These are phyloP conservation scores for Saccharomyces uvarum DNA, from an alignment of 1,139 yeast genomes.

Conservation along the genomic window DNA sequence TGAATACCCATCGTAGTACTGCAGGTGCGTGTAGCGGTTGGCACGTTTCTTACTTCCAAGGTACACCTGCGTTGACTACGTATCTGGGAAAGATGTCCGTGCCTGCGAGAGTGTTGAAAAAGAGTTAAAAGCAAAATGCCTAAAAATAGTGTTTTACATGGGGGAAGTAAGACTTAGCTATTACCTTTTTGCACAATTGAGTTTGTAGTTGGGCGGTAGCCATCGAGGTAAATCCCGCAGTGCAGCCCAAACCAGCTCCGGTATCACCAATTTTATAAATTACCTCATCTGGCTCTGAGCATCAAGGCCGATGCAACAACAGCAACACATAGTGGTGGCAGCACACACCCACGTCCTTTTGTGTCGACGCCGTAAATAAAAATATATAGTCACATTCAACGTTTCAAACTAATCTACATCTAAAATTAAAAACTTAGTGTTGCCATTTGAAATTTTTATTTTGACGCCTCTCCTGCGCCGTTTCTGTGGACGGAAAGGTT, in stretches of 20 bases:
- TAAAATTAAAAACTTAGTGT: neutral
- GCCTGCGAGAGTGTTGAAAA: neutral
- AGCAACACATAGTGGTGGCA: neutral
- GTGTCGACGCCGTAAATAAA: neutral
- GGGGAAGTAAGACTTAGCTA: neutral
- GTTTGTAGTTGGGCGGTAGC: neutral
- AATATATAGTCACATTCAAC: neutral
- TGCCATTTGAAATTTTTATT: neutral
- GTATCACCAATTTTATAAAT: neutral
- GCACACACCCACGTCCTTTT: neutral
- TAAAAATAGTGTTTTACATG: neutral
- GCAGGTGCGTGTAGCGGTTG: neutral
- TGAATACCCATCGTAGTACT: neutral
- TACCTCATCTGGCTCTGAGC: neutral
- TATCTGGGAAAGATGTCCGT: neutral
- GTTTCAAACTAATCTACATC: neutral
- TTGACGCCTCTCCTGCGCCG: neutral
- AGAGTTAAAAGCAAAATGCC: neutral
- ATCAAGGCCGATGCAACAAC: neutral
- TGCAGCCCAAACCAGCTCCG: neutral
- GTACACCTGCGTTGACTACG: neutral
- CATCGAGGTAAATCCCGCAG: neutral
- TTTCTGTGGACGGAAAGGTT: neutral
- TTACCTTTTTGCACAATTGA: neutral
- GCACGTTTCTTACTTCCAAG: neutral